Evolutionary conservation across 179 eudicot genomes (phyloP), one percentile per base, ranked within the genome.

Genomic region (Actinidia polygama): DNA sequence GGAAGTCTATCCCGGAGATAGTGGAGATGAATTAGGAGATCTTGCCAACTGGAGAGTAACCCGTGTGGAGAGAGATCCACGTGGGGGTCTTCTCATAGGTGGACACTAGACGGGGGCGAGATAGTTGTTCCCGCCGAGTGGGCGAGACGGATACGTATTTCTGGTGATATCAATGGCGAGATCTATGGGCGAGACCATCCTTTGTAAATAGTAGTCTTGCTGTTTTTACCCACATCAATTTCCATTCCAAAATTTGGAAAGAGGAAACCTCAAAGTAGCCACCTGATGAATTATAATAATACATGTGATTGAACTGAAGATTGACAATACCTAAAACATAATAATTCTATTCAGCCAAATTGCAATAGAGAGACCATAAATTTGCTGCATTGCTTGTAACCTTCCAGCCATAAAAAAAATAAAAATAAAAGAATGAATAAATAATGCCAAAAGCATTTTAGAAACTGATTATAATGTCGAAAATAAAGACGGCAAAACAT

Each of bases 371-470:
- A 68, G 73, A 26, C 14, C 49, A 30, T 10, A 36, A 49, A 68
- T 16, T 68, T 68, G 73, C 73, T 68, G 50, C 73, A 68, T 36
- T 68, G 73, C 36, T 68, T 68, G 46, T 67, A 14, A 68, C 49
- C 36, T 30, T 19, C 49, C 36, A 19, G 36, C 49, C 12, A n/a
- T 8, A 68, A 30, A n/a, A 14, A 12, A 68, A 18, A 44, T 19
- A 44, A 40, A 10, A 8, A 14, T 10, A 18, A 47, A 70, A 44
- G 9, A 44, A 40, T 11, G 53, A 46, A 46, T 53, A 44, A 24
- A 18, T 75, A 24, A 24, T 3, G 18, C 5, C 36, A 18, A 18
- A 44, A 44, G 26, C 54, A 70, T 70, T 11, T 7, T 1, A 53
- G 59, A 54, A 51, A 23, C 59, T 5, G 6, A 75, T 7, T 9